Evolutionary conservation across 2,329 filamentous ascomycete genomes (phyloP).

Genomic region (Ophiostoma sp.): DNA sequence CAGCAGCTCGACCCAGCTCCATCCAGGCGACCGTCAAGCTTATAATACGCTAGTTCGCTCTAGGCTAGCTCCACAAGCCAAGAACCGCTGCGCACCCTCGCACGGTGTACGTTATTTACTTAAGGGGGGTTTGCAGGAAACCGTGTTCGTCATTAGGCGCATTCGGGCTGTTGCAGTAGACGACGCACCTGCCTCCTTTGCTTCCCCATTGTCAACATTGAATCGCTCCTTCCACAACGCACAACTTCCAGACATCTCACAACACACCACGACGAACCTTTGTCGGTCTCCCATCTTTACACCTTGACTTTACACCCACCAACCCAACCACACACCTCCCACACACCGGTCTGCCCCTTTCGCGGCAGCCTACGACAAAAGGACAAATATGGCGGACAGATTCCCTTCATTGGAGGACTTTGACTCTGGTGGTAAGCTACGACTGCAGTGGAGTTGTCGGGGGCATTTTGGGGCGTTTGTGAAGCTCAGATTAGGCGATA

Average conservation of each 20-base stretch:
- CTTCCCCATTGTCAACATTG: not conserved
- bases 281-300: not conserved
- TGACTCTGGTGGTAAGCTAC: conserved; percentile 54
- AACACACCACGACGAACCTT: not conserved
- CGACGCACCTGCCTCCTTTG: conserved; percentile 7
- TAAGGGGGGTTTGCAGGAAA: conserved; percentile 16
- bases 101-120: conserved; percentile 8
- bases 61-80: not conserved
- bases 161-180: not conserved
- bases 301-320: not conserved
- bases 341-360: conserved; percentile 10
- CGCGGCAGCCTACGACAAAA: not conserved
- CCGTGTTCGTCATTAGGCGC: conserved; percentile 19
- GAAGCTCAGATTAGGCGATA: not conserved
- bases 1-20: conserved; percentile 4
- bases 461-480: not conserved
- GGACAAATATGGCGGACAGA: conserved; percentile 61
- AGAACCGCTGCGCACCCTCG: not conserved
- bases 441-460: not conserved
- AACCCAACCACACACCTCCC: not conserved
- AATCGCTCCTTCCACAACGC: not conserved
- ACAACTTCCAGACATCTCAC: not conserved
- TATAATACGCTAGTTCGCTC: not conserved
- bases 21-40: conserved; percentile 14
- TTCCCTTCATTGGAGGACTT: conserved; percentile 78